Evolutionary conservation across 306 rosid species (phyloP).

Genomic region (Macrotyloma uniflorum): DNA sequence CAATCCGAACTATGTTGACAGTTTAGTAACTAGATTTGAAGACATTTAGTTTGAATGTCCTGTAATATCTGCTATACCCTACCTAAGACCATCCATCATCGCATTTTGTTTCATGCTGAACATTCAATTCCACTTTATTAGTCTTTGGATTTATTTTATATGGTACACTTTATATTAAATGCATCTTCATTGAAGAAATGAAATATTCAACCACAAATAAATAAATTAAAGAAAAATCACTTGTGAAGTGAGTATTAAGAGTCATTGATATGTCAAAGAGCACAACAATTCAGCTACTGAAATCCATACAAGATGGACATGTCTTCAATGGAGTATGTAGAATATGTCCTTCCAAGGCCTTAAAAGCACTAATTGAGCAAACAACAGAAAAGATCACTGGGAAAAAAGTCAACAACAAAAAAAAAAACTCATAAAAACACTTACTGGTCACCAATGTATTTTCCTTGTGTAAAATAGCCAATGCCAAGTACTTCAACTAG

Average conservation of each 20-base stretch:
- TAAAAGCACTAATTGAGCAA: neutral
- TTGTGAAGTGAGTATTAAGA: neutral
- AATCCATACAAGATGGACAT: neutral
- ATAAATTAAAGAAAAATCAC: neutral
- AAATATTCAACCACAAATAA: neutral
- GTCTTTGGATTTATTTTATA: neutral
- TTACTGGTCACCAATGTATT: constrained; percentile 85
- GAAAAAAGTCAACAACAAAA: neutral
- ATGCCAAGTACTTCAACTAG: constrained; percentile 76
- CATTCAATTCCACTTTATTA: constrained; percentile 10
- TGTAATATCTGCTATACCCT: constrained; percentile 4
- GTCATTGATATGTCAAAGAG: neutral
- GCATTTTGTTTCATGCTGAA: constrained; percentile 12
- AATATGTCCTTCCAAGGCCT: neutral
- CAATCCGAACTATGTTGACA: too few species aligned
- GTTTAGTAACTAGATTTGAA: constrained; percentile 20
- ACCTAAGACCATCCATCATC: constrained; percentile 5
- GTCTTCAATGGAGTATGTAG: neutral
- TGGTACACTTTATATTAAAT: neutral
- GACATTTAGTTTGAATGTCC: neutral
- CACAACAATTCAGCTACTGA: neutral
- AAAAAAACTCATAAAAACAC: neutral
- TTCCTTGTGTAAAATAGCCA: constrained; percentile 89
- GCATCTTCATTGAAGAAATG: neutral
- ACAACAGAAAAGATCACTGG: neutral